Conservation (phyloP, 805 yeast genomes). For the Yamadazyma scolyti region DNA sequence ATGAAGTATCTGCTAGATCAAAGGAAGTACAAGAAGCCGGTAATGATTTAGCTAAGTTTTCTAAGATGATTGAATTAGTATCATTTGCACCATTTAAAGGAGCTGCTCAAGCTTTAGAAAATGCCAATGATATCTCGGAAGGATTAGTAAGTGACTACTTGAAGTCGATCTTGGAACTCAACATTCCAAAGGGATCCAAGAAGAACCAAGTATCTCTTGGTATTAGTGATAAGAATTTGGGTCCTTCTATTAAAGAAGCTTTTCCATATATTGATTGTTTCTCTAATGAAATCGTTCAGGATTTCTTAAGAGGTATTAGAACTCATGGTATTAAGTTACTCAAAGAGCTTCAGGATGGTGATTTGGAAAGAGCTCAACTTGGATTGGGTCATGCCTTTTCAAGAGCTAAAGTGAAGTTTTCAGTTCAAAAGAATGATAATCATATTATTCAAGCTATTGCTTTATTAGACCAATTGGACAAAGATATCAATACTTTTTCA, state of each 20-base stretch:
- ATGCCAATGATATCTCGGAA: constrained; percentile 96
- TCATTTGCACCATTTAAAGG: constrained; percentile 98
- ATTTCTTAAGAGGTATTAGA: constrained; percentile 92
- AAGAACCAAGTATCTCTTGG: constrained; percentile 73
- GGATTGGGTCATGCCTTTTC: constrained; percentile 99
- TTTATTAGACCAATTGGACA: constrained; percentile 92
- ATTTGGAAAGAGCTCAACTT: constrained; percentile 94
- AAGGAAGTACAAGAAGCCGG: constrained; percentile 92
- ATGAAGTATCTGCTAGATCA: constrained; percentile 85
- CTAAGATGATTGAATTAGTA: constrained; percentile 88
- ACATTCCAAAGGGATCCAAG: constrained; percentile 75
- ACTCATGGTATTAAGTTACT: constrained; percentile 83
- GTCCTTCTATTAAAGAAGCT: constrained; percentile 91
- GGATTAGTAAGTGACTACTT: constrained; percentile 93
- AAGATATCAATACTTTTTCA: constrained; percentile 95
- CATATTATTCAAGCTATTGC: constrained; percentile 99
- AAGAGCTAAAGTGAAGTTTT: constrained; percentile 97
- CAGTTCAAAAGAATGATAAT: constrained; percentile 97
- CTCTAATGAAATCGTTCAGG: constrained; percentile 90
- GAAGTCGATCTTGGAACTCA: constrained; percentile 83
- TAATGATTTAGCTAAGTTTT: constrained; percentile 78
- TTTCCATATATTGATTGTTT: constrained; percentile 89
- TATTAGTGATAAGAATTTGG: constrained; percentile 90
- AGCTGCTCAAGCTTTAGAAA: constrained; percentile 98
- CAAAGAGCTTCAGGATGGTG: constrained; percentile 91